Evolutionary conservation across 2,329 filamentous ascomycete genomes (phyloP).

Genomic region (Cercospora nicotianae): DNA sequence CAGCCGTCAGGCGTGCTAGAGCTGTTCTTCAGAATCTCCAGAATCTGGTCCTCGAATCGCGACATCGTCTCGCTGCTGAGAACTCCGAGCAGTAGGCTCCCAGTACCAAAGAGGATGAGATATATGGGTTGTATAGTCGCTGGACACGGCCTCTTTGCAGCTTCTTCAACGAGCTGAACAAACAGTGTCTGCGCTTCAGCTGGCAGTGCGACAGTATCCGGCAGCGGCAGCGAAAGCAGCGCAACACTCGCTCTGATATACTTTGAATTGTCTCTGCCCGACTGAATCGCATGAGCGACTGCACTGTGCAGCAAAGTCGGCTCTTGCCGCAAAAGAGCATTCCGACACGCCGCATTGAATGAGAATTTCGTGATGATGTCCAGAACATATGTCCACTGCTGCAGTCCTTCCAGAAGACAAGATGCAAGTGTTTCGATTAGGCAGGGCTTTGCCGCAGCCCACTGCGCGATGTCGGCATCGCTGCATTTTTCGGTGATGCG

Average conservation of each 20-base stretch:
- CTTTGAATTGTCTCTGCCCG: slow-evolving; percentile 20
- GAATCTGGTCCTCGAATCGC: slow-evolving; percentile 36
- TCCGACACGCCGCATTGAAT: slow-evolving; percentile 27
- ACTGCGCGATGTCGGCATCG: slow-evolving; percentile 43
- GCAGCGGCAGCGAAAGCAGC: slow-evolving; percentile 35
- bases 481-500: slow-evolving; percentile 30
- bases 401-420: slow-evolving; percentile 52
- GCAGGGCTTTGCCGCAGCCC: slow-evolving; percentile 53
- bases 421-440: slow-evolving; percentile 48
- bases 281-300: slow-evolving; percentile 32
- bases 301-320: slow-evolving; percentile 35
- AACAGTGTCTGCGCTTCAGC: slow-evolving; percentile 38
- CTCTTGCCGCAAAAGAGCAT: slow-evolving; percentile 36
- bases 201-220: slow-evolving; percentile 34
- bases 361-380: slow-evolving; percentile 51
- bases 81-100: slow-evolving; percentile 33
- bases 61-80: slow-evolving; percentile 32
- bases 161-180: slow-evolving; percentile 35
- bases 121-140: slow-evolving; percentile 37
- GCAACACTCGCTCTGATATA: slow-evolving; percentile 32
- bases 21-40: slow-evolving; percentile 37
- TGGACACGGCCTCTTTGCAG: slow-evolving; percentile 31
- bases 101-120: slow-evolving; percentile 37
- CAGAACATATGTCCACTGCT: slow-evolving; percentile 53
- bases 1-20: slow-evolving; percentile 33